Percentiles rank a stretch among this genome's conserved stretches.
Evolutionary conservation across 306 rosid genomes (phyloP).

Genomic region (Lagenaria siceraria): DNA sequence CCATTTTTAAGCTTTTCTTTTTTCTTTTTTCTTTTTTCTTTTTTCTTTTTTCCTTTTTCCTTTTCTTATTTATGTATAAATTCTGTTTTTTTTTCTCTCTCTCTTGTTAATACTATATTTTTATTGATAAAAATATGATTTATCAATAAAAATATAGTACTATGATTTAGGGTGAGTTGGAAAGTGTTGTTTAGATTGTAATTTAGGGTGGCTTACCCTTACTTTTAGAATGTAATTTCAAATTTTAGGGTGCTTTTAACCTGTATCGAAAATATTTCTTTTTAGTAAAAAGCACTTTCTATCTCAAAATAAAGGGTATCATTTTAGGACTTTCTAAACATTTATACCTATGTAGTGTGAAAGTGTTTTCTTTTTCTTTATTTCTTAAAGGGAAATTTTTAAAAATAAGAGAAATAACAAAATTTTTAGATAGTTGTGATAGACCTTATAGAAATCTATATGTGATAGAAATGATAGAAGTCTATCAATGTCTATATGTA

Average conservation of each 20-base stretch:
- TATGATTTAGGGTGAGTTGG: neutral
- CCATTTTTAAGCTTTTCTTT: neutral
- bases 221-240: neutral
- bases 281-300: neutral
- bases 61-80: neutral
- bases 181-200: neutral
- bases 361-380: too few species aligned
- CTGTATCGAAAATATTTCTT: neutral
- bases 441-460: too few species aligned
- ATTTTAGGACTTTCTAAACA: too few species aligned
- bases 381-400: too few species aligned
- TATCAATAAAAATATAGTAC: too few species aligned
- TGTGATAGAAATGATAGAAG: too few species aligned
- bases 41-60: too few species aligned
- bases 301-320: neutral
- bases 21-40: neutral
- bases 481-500: too few species aligned
- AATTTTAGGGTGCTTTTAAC: neutral
- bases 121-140: neutral
- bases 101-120: neutral
- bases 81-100: neutral
- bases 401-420: too few species aligned
- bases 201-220: neutral
- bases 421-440: too few species aligned
- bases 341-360: too few species aligned